phyloP scores from a whole-genome alignment of 2,329 filamentous ascomycete species.

The Mollisia scopiformis region DNA sequence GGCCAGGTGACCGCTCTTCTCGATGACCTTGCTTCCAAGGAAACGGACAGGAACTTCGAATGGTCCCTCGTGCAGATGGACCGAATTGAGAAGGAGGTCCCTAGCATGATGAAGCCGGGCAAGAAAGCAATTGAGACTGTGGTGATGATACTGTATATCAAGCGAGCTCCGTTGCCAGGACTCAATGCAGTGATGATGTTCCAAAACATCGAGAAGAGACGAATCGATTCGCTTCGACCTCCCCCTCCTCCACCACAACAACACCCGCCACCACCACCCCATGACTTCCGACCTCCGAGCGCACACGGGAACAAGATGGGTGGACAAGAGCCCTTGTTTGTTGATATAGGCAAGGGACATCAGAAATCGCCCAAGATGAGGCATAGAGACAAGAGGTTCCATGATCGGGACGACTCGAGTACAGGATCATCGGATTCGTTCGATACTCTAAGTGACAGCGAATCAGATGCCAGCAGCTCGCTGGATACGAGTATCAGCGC shows the following conservation, averaged over 20 bases:
- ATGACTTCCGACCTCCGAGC: conserved; percentile 1
- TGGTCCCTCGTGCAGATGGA: conserved; percentile 36
- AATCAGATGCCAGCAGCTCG: background rate
- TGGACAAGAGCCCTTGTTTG: background rate
- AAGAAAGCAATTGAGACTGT: conserved; percentile 27
- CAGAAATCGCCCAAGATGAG: background rate
- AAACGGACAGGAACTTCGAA: conserved; percentile 30
- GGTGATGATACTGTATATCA: conserved; percentile 33
- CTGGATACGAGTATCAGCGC: conserved; percentile 1
- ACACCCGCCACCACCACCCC: conserved; percentile 8
- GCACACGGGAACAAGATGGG: background rate
- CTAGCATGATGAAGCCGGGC: conserved; percentile 11
- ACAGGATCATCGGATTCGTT: background rate
- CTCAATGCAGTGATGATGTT: conserved; percentile 24
- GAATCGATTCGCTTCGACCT: conserved; percentile 16
- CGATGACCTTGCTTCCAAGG: conserved; percentile 28
- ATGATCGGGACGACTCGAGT: background rate
- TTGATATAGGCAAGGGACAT: background rate
- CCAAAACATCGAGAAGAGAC: conserved; percentile 24
- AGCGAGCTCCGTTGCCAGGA: conserved; percentile 23
- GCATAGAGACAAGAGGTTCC: background rate
- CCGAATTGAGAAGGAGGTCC: conserved; percentile 15
- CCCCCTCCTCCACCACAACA: conserved; percentile 15
- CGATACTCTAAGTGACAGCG: background rate
- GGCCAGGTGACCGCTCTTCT: conserved; percentile 33